Evolutionary conservation across 257 asterid genomes (phyloP).

Genomic region (Henckelia pumila): DNA sequence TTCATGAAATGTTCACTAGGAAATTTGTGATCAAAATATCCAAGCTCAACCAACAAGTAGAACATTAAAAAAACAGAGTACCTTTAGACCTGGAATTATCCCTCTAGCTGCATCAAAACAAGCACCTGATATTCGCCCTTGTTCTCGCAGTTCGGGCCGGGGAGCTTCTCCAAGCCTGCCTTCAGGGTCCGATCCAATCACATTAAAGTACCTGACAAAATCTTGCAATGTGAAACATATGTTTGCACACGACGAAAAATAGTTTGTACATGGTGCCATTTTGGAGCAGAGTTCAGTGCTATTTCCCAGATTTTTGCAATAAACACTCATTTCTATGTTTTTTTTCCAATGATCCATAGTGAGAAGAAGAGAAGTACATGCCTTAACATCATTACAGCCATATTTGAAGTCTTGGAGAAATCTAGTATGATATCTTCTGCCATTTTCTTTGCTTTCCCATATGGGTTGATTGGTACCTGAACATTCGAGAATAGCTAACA

Average conservation of each 20-base stretch:
- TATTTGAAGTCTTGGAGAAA: constrained; percentile 77
- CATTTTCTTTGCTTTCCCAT: constrained; percentile 98
- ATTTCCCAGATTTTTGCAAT: no score
- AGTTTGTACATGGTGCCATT: no score
- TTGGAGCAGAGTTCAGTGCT: no score
- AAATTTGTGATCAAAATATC: no score
- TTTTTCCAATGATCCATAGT: no score
- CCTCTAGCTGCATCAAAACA: constrained; percentile 96
- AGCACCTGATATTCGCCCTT: constrained; percentile 91
- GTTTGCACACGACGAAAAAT: no score
- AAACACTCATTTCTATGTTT: no score
- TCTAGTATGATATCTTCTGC: constrained; percentile 93
- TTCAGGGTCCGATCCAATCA: constrained; percentile 90
- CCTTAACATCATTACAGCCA: constrained; percentile 74
- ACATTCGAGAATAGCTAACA: neutral
- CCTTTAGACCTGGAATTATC: constrained; percentile 80
- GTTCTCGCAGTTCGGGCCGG: constrained; percentile 84
- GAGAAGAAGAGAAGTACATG: no score
- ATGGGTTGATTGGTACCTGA: constrained; percentile 88
- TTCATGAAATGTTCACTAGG: no score
- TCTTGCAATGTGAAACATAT: no score
- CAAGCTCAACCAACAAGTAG: no score
- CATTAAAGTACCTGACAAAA: constrained; percentile 73
- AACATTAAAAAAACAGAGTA: no score
- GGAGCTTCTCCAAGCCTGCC: constrained; percentile 98